phyloP scores from a whole-genome alignment of 2,329 filamentous ascomycete species.

The Cryphonectria radicalis region DNA sequence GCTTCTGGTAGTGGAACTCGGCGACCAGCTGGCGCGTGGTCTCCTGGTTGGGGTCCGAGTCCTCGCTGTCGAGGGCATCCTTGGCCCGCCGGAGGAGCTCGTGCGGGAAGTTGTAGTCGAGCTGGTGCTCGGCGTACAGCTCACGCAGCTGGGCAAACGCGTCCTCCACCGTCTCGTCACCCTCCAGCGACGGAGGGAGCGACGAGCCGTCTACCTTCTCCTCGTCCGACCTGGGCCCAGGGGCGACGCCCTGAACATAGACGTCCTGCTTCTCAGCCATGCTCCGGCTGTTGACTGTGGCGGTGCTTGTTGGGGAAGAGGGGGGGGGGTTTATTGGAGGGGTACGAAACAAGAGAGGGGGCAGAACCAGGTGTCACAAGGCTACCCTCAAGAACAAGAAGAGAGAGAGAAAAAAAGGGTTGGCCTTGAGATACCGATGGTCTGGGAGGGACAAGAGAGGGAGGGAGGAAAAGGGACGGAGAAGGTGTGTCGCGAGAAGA shows the following conservation, averaged over 20 bases:
- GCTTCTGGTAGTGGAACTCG: conserved; percentile 20
- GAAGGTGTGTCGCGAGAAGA: background rate
- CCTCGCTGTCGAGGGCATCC: conserved; percentile 20
- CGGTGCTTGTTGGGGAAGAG: background rate
- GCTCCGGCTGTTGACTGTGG: background rate
- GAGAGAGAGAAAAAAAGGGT: background rate
- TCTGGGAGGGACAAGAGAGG: background rate
- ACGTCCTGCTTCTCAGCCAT: conserved; percentile 19
- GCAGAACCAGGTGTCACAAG: background rate
- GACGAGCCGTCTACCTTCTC: conserved; percentile 17
- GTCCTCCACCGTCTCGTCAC: conserved; percentile 10
- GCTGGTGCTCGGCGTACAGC: conserved; percentile 22
- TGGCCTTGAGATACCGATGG: background rate
- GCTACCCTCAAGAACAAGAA: background rate
- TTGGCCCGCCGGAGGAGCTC: conserved; percentile 15
- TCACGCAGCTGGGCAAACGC: conserved; percentile 20
- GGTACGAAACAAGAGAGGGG: too few relatives aligned
- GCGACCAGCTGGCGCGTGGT: conserved; percentile 19
- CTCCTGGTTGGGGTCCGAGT: conserved; percentile 21
- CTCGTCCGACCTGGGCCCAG: conserved; percentile 6
- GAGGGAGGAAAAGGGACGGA: background rate
- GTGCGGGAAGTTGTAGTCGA: conserved; percentile 23
- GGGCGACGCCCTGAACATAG: conserved; percentile 13
- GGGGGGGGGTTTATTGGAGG: too few relatives aligned
- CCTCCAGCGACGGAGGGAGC: background rate